Base-by-base conservation (phyloP, 805 yeast genomes). In the Cyberlindnera japonica region DNA sequence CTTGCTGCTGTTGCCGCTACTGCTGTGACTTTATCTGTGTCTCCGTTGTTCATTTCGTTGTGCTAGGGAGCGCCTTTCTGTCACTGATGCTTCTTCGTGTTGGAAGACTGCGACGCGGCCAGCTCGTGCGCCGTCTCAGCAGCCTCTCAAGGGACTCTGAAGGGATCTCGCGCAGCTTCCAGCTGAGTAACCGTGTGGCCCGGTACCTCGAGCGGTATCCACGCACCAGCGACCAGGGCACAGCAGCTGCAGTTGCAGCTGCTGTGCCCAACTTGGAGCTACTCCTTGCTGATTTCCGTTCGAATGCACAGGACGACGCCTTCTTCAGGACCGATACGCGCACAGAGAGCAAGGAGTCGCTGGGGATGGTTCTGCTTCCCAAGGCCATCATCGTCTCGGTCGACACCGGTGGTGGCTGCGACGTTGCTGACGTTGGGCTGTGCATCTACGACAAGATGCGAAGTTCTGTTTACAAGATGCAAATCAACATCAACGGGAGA, bases 321-420 rank as follows among this genome's bases (percentile, higher is more conserved):
- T 38, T 35, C 35, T 33, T 38, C 37, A 18, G 19, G 16, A n/a
- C 30, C 6, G 23, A 39, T 12, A 20, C 11, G 6, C 23, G 18
- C 17, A 5, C 21, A 4, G 17, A 31, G 17, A 13, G 17, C 7
- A 18, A 19, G 23, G 15, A 16, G 15, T 14, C 19, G 8, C 35
- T 29, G 13, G 38, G 41, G 5, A 16, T 35, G 33, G n/a, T 24
- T 3, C 34, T 47, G 2, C 34, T 45, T 3, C 32, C 38, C 5
- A 37, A 34, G 6, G 47, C 45, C 4, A 27, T 47, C 11, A 22
- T 43, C 12, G 24, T 47, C 7, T 22, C 48, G 2, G 21, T 47
- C 11, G 48, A 47, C 18, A 44, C 48, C 3, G 48, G 51, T 20
- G 51, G 48, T 21, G 47, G 33, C 8, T 6, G 20, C 2, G 21